phyloP scores from a whole-genome alignment of 768 basidiomycete species.

The Serendipita sp. region DNA sequence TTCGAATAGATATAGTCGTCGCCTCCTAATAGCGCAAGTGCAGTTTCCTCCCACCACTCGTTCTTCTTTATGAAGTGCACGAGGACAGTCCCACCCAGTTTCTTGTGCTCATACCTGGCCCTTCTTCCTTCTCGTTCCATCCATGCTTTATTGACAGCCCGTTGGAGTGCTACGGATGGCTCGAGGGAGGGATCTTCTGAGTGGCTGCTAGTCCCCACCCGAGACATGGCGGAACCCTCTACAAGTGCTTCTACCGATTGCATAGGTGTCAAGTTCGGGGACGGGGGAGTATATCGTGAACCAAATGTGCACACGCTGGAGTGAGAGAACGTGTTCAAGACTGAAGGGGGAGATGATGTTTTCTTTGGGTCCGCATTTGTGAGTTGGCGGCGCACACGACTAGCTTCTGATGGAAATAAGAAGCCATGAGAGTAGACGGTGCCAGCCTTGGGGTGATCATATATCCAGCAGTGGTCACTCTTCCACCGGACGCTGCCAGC shows the following conservation, averaged over 20 bases:
- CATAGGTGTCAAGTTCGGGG: constrained; percentile 42
- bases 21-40: constrained; percentile 71
- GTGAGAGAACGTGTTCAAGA: constrained; percentile 38
- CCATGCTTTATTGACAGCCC: constrained; percentile 32
- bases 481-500: constrained; percentile 71
- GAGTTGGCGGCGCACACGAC: constrained; percentile 33
- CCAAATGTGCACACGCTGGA: constrained; percentile 83
- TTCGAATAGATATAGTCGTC: constrained; percentile 28
- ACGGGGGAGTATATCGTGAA: constrained; percentile 52
- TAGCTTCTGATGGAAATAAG: constrained; percentile 78
- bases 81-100: constrained; percentile 81
- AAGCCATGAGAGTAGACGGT: constrained; percentile 93
- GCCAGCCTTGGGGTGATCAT: constrained; percentile 88
- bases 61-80: constrained; percentile 97
- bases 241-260: constrained; percentile 84
- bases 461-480: constrained; percentile 91
- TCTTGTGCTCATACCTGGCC: constrained; percentile 45
- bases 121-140: constrained; percentile 51
- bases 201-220: constrained; percentile 22
- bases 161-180: neutral
- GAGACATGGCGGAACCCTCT: constrained; percentile 78
- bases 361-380: constrained; percentile 7
- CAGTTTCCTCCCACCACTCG: constrained; percentile 92
- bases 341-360: constrained; percentile 4
- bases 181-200: neutral